Base-by-base conservation (phyloP, 371 early-diverging fungal species). In the Fennellomyces sp. region DNA sequence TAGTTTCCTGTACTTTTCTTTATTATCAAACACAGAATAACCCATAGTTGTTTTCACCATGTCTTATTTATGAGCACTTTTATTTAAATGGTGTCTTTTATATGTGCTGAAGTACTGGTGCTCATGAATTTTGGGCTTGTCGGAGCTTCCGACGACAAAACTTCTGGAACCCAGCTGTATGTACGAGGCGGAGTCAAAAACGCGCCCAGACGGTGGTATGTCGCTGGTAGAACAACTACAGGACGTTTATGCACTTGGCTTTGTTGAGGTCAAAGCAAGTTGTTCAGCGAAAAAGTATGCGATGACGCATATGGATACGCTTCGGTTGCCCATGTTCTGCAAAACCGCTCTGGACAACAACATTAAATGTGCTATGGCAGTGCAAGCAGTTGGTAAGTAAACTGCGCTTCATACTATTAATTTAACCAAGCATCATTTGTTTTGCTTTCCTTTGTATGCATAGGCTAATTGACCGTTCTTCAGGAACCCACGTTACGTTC, bases 311-410 rank as follows among this genome's bases (percentile, higher is more conserved):
- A 31, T 17, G 19, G 67, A 62, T 45, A 62, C 63, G 11, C 58
- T 62, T 26, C 47, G 63, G 17, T 19, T 55, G 29, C 56, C 56
- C 17, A 49, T 56, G 39, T 62, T 62, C 45, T 56, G 63, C 27
- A 66, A 66, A 42, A 33, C 58, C 26, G 53, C 67, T 33, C n/a
- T 66, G 27, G 63, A 62, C 35, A 35, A 49, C 13, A n/a, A n/a
- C n/a, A 42, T 59, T 21, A 56, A 62, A 39, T 62, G 56, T 58
- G 58, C 56, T 1, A 35, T 62, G 13, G 53, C 52, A 26, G 58
- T 62, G 42, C 67, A 66, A 27, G 56, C 58, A n/a, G 53, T 66
- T 31, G 67, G 58, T 62, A 59, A 56, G 57, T 42, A 42, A 21
- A 13, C 6, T 23, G 45, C 45, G 6, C n/a, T n/a, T n/a, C n/a